Base-by-base conservation (phyloP, 495 filamentous ascomycete species). In the Penicillium mononematosum region DNA sequence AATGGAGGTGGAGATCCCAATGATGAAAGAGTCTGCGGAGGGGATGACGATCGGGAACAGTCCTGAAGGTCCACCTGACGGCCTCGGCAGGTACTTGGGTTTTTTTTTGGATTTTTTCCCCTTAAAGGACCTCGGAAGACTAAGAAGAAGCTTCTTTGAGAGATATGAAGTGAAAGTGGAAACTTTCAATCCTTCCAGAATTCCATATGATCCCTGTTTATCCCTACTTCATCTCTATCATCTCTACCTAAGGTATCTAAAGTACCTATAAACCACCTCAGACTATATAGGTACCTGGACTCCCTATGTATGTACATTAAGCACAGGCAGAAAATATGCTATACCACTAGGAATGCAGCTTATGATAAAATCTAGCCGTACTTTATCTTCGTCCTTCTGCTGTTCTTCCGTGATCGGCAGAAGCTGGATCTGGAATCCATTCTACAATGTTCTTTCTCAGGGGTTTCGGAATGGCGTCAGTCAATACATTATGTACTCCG, bases 1-100 rank as follows among this genome's bases (percentile, higher is more conserved):
- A 45, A 46, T 48, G 55, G 55, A 45, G 63, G 50, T 46, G 53
- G 57, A 61, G 58, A 55, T 55, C 53, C 20, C 19, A 45, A 63
- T 62, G 60, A 62, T 62, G 59, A 60, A 59, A 65, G 55, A 58
- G 64, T 59, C 59, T 62, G 61, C 55, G 63, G 62, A 63, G 65
- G 67, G 62, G 63, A 69, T 60, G 67, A 66, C 58, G 65, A 68
- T 68, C 59, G 57, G 52, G 36, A 58, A 22, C 42, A 39, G 36
- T 17, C n/a, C 36, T 39, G 36, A 31, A 60, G 61, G 52, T 55
- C 63, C 61, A 66, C 63, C 58, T 60, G 56, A 56, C 51, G 60
- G 61, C 61, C 64, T 64, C 58, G 64, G 61, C 61, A 61, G 58
- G 46, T 60, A 56, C 38, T 56, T 31, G 8, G 29, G 14, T 31